These are phyloP conservation scores for Penicillium capsulatum DNA, from an alignment of 2,329 filamentous ascomycete genomes.

Conservation along the genomic window DNA sequence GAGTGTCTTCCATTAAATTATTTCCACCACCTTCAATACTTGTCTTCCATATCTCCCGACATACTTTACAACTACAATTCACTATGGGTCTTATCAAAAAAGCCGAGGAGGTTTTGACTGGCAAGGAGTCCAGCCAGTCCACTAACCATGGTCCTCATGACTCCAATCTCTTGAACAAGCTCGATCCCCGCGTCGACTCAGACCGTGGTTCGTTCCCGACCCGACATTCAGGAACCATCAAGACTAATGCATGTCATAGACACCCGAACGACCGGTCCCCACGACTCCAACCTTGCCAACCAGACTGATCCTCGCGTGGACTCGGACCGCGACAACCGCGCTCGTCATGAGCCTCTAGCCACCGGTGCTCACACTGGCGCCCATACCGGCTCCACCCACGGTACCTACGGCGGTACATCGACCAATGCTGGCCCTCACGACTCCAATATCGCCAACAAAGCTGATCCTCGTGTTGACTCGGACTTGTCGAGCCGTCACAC, in stretches of 20 bases:
- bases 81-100: slow-evolving; percentile 5
- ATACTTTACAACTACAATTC: too few relatives aligned
- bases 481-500: background rate
- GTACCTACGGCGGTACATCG: too few relatives aligned
- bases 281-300: slow-evolving; percentile 9
- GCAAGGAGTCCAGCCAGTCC: slow-evolving; percentile 1
- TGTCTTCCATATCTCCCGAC: too few relatives aligned
- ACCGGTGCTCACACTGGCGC: too few relatives aligned
- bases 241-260: too few relatives aligned
- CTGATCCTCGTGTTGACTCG: background rate
- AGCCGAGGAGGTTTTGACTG: slow-evolving; percentile 4
- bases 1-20: too few relatives aligned
- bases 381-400: too few relatives aligned
- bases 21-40: too few relatives aligned
- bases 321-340: background rate
- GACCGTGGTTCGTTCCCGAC: background rate
- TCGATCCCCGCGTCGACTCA: slow-evolving; percentile 15
- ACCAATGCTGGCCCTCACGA: background rate
- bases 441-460: slow-evolving; percentile 4
- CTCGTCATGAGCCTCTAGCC: background rate
- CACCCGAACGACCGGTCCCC: too few relatives aligned
- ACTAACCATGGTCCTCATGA: slow-evolving; percentile 10
- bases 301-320: slow-evolving; percentile 15
- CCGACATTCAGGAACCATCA: too few relatives aligned
- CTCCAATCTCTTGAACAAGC: slow-evolving; percentile 10